phyloP scores from a whole-genome alignment of 257 asterid species.

The Forsythia viridissima region DNA sequence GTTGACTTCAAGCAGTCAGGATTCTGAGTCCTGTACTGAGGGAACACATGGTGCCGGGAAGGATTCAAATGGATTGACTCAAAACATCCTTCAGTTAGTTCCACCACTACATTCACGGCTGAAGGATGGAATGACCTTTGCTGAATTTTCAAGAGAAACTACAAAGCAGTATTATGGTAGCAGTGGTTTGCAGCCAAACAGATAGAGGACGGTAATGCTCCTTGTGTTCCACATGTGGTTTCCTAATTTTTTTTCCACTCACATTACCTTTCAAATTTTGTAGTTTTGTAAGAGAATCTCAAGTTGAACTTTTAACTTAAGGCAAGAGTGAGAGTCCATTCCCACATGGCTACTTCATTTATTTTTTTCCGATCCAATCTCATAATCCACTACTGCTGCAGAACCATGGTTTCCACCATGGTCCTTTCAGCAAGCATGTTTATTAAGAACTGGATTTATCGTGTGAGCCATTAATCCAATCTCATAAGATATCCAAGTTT shows the following conservation, averaged over 20 bases:
- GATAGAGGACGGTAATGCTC: conserved; percentile 36
- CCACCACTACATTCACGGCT: conserved; percentile 70
- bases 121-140: conserved; percentile 84
- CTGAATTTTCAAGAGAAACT: conserved; percentile 80
- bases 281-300: not conserved
- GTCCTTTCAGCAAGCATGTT: no score
- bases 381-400: not conserved
- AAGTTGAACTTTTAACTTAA: not conserved
- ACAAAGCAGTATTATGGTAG: conserved; percentile 83
- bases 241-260: not conserved
- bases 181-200: conserved; percentile 71
- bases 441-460: not conserved
- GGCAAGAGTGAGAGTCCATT: not conserved
- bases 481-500: not conserved
- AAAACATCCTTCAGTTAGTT: conserved; percentile 42
- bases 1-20: conserved; percentile 24
- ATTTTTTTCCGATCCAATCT: not conserved
- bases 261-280: not conserved
- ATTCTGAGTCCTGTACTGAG: conserved; percentile 21
- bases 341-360: not conserved
- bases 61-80: conserved; percentile 30
- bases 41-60: conserved; percentile 14
- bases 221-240: not conserved
- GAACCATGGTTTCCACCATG: not conserved
- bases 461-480: not conserved